Conservation (phyloP, 2,329 filamentous ascomycete species). For the Trichophyton rubrum region DNA sequence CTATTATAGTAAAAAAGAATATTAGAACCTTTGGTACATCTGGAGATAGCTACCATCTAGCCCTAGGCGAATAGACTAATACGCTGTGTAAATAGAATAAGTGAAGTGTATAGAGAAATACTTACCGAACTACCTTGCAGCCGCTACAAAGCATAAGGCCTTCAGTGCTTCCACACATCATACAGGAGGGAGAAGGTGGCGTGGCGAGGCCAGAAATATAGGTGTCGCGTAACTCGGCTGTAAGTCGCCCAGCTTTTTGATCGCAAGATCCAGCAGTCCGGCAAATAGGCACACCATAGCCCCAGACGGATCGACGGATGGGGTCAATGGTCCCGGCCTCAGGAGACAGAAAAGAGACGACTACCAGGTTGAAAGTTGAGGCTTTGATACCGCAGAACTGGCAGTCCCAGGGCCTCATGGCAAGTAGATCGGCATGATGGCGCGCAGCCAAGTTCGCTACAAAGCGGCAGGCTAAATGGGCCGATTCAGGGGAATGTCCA, state of each 20-base stretch:
- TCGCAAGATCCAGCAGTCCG: constrained; percentile 2
- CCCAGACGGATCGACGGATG: constrained; percentile 1
- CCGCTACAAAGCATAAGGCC: neutral
- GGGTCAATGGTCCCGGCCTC: neutral
- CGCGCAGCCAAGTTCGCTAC: constrained; percentile 3
- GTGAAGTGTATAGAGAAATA: neutral
- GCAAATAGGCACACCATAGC: constrained; percentile 6
- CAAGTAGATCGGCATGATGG: constrained; percentile 1
- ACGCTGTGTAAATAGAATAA: neutral
- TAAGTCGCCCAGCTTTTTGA: constrained; percentile 1
- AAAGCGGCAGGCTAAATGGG: neutral
- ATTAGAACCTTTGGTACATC: neutral
- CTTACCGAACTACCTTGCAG: constrained; percentile 4
- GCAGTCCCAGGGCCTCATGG: constrained; percentile 4
- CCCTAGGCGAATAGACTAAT: neutral
- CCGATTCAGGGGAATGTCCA: neutral
- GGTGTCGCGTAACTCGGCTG: neutral
- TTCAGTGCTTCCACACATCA: neutral
- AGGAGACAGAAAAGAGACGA: constrained; percentile 1
- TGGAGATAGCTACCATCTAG: neutral
- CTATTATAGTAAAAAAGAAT: neutral
- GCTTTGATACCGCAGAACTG: constrained; percentile 4
- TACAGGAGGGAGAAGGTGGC: neutral
- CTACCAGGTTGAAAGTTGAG: neutral
- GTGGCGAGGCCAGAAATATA: neutral